These are phyloP conservation scores for Elsinoe batatas DNA, from an alignment of 2,329 filamentous ascomycete genomes.

Conservation along the genomic window DNA sequence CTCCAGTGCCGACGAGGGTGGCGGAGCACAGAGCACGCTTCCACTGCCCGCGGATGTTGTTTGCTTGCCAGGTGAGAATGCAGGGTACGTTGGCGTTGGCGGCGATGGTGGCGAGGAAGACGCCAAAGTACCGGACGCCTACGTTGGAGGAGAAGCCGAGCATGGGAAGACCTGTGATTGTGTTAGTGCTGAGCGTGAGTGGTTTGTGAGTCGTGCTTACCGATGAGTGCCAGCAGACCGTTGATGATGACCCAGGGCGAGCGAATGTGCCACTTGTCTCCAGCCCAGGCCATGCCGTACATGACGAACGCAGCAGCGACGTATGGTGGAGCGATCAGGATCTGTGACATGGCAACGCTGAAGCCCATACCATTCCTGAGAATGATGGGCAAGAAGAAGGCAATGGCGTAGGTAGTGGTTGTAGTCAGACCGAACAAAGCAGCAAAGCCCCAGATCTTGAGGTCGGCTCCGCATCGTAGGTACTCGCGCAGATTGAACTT, in stretches of 20 bases:
- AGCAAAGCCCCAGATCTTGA: slow-evolving; percentile 48
- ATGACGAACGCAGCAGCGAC: slow-evolving; percentile 26
- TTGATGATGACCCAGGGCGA: slow-evolving; percentile 28
- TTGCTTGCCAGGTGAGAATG: slow-evolving; percentile 70
- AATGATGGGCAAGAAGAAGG: slow-evolving; percentile 31
- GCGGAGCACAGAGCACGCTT: slow-evolving; percentile 73
- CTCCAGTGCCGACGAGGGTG: slow-evolving; percentile 64
- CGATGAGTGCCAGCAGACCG: slow-evolving; percentile 18
- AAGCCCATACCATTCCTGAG: slow-evolving; percentile 29
- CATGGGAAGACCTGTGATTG: slow-evolving; percentile 22
- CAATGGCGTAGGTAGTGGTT: slow-evolving; percentile 35
- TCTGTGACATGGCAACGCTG: slow-evolving; percentile 22
- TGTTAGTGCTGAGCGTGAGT: too few species aligned
- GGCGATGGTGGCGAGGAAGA: slow-evolving; percentile 28
- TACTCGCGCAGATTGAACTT: slow-evolving; percentile 35
- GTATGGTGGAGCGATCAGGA: slow-evolving; percentile 26
- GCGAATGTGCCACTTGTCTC: slow-evolving; percentile 27
- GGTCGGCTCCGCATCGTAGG: slow-evolving; percentile 18
- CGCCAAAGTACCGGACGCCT: slow-evolving; percentile 26
- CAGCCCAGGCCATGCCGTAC: slow-evolving; percentile 21
- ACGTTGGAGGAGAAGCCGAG: slow-evolving; percentile 24
- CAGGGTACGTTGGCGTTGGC: slow-evolving; percentile 56
- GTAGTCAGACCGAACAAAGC: slow-evolving; percentile 52
- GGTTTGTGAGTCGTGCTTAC: neutral
- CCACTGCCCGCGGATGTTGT: slow-evolving; percentile 83